These are phyloP conservation scores for Trapa incisa DNA, from an alignment of 345 rosid species.

Conservation along the genomic window DNA sequence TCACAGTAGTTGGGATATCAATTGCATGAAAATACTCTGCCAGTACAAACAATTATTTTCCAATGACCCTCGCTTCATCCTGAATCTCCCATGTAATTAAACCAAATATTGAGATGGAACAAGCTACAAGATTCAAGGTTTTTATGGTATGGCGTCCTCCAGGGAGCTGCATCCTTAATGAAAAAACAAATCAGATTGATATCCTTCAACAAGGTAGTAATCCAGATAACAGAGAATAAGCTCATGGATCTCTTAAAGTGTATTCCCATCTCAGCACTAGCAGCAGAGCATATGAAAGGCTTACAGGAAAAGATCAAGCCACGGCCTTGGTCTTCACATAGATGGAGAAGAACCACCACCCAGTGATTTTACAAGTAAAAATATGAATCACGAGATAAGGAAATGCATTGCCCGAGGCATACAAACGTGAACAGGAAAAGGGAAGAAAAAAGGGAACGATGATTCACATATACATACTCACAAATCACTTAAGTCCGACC, in stretches of 20 bases:
- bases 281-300: background rate
- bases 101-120: too few species aligned
- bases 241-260: background rate
- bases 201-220: slow-evolving; percentile 3
- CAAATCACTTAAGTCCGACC: slow-evolving; percentile 2
- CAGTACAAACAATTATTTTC: too few species aligned
- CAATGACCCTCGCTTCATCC: too few species aligned
- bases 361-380: slow-evolving; percentile 23
- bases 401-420: slow-evolving; percentile 23
- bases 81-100: too few species aligned
- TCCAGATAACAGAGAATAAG: slow-evolving; percentile 3
- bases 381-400: slow-evolving; percentile 16
- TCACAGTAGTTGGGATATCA: too few species aligned
- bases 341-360: slow-evolving; percentile 7
- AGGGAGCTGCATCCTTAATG: background rate
- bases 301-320: background rate
- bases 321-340: background rate
- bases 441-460: background rate
- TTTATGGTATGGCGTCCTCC: too few species aligned
- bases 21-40: too few species aligned
- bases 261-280: background rate
- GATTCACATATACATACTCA: slow-evolving; percentile 9
- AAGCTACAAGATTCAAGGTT: too few species aligned
- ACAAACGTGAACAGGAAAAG: background rate
- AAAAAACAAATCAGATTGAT: background rate